phyloP scores from a whole-genome alignment of 148 eudicot species.

The Dysphania ambrosioides region DNA sequence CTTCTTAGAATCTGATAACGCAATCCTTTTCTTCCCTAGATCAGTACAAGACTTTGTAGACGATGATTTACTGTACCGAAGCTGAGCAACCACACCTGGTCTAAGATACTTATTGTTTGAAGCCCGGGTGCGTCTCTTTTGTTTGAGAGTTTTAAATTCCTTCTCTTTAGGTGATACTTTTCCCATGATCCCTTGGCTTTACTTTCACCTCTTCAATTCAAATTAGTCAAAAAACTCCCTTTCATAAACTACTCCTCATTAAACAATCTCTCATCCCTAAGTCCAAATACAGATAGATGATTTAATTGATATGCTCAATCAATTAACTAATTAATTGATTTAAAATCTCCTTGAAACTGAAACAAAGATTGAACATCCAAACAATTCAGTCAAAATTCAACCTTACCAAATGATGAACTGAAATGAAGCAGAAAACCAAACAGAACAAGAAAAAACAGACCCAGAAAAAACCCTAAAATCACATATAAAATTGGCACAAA shows the following conservation, averaged over 20 bases:
- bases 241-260: conserved; percentile 4
- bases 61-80: conserved; percentile 56
- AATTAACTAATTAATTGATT: neutral
- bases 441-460: neutral
- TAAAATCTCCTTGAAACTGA: conserved; percentile 20
- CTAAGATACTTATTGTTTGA: conserved; percentile 57
- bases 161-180: conserved; percentile 58
- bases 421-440: neutral
- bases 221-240: conserved; percentile 10
- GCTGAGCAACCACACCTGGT: conserved; percentile 90
- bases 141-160: conserved; percentile 53
- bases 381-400: neutral
- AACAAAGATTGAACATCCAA: neutral
- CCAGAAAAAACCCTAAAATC: no score
- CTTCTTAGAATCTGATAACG: conserved; percentile 42
- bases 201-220: conserved; percentile 17
- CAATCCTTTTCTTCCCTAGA: conserved; percentile 83
- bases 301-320: no score
- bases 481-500: no score
- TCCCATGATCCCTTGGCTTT: conserved; percentile 51
- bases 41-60: conserved; percentile 64
- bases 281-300: neutral
- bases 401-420: no score
- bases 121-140: conserved; percentile 46
- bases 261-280: conserved; percentile 4